These are phyloP conservation scores for Arthroderma uncinatum DNA, from an alignment of 2,329 filamentous ascomycete genomes.

Conservation along the genomic window DNA sequence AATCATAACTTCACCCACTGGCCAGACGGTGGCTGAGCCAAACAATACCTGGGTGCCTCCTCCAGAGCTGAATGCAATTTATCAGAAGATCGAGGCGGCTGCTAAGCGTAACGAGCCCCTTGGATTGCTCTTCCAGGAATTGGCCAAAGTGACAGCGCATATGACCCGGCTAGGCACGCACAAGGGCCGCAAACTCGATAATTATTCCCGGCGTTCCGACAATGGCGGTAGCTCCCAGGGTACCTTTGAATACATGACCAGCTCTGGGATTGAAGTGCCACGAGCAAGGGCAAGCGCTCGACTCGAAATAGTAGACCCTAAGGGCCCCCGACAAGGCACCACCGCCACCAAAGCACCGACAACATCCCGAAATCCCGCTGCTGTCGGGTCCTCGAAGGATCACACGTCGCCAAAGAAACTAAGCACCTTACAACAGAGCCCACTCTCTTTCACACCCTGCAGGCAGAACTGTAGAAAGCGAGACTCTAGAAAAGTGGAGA, in stretches of 20 bases:
- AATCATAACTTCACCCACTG: conserved; percentile 1
- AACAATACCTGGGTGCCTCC: conserved; percentile 8
- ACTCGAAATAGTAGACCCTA: not conserved
- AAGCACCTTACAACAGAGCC: conserved; percentile 5
- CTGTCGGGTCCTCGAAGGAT: not conserved
- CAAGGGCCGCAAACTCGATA: not conserved
- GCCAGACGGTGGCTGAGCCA: not conserved
- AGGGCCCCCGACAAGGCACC: not conserved
- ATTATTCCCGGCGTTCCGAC: not conserved
- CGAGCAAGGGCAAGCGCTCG: not conserved
- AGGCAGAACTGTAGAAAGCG: conserved; percentile 15
- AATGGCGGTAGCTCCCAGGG: not conserved
- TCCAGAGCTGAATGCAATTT: conserved; percentile 20
- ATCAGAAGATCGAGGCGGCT: conserved; percentile 24
- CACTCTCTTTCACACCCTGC: conserved; percentile 19
- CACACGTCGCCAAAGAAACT: not conserved
- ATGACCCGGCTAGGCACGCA: conserved; percentile 7
- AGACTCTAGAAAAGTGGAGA: conserved; percentile 20
- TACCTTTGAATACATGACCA: not conserved
- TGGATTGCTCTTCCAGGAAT: conserved; percentile 22
- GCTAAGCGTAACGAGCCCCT: conserved; percentile 21
- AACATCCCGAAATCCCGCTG: not conserved
- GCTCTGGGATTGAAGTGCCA: not conserved
- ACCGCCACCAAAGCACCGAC: not conserved
- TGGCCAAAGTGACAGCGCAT: conserved; percentile 14